Conservation (phyloP, 2,329 filamentous ascomycete species). For the Sporothrix phasma region DNA sequence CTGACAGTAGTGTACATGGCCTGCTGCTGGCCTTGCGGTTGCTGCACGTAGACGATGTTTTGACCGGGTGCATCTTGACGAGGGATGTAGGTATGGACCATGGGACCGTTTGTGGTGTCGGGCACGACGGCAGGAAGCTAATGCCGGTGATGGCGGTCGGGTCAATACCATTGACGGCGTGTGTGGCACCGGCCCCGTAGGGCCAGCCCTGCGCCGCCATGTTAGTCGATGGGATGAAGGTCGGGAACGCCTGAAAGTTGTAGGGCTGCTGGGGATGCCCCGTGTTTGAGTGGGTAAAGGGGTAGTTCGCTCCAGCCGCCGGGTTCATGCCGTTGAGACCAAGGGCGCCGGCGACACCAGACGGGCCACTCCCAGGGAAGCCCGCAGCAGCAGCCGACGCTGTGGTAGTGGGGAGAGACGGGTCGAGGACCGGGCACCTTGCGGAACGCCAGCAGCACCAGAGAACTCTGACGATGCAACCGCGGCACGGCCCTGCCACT, state of each 20-base stretch:
- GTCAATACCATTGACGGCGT: conserved; percentile 10
- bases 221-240: conserved; percentile 3
- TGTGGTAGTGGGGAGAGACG: conserved; percentile 3
- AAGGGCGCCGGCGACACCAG: neutral
- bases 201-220: neutral
- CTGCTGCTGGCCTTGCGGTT: conserved; percentile 1
- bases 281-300: conserved; percentile 17
- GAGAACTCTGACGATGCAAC: neutral
- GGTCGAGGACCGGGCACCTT: neutral
- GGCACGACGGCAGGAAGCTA: conserved; percentile 49
- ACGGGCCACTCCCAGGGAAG: neutral
- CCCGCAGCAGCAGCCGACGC: conserved; percentile 14
- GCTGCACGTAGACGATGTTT: conserved; percentile 15
- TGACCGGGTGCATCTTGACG: conserved; percentile 33
- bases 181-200: neutral
- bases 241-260: conserved; percentile 12
- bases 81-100: conserved; percentile 46
- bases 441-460: neutral
- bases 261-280: neutral
- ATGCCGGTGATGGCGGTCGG: conserved; percentile 27
- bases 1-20: conserved; percentile 16
- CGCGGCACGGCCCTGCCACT: neutral
- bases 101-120: conserved; percentile 46
- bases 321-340: conserved; percentile 13
- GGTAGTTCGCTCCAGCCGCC: conserved; percentile 16